phyloP scores from a whole-genome alignment of 176 grass and related monocot species.

The Saccharum spontaneum region DNA sequence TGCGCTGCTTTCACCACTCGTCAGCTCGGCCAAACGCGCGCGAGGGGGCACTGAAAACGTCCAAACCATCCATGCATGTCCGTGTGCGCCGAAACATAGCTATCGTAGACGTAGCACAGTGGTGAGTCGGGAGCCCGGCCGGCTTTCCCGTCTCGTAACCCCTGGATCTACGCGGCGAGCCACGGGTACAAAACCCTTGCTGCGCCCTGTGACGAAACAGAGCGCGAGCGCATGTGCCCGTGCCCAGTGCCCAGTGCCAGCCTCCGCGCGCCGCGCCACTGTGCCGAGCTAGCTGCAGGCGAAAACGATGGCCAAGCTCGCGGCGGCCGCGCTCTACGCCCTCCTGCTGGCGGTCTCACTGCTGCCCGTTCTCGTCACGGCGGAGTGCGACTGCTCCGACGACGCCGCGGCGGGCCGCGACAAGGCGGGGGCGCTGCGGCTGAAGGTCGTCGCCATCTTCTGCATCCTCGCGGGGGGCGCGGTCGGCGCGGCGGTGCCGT shows the following conservation, averaged over 20 bases:
- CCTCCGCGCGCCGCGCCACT: neutral
- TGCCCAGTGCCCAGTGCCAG: neutral
- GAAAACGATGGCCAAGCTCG: neutral
- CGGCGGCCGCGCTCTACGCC: neutral
- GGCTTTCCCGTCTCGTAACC: neutral
- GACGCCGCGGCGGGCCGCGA: conserved; percentile 18
- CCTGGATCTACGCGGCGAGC: neutral
- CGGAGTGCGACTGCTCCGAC: conserved; percentile 38
- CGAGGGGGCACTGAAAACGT: too few relatives aligned
- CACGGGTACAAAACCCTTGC: neutral
- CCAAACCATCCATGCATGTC: neutral
- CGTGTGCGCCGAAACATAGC: neutral
- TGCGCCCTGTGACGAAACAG: too few relatives aligned
- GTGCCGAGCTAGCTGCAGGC: too few relatives aligned
- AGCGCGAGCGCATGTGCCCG: neutral
- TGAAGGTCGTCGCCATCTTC: conserved; percentile 63
- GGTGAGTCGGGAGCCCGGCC: neutral
- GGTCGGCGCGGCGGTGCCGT: conserved; percentile 40
- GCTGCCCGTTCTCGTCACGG: neutral
- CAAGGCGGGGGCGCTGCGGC: conserved; percentile 47
- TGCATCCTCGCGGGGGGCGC: conserved; percentile 58
- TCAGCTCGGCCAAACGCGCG: too few relatives aligned
- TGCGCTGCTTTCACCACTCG: neutral
- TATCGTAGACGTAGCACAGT: too few relatives aligned
- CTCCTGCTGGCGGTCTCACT: neutral